Evolutionary conservation across 225 moss, liverwort and hornwort genomes (phyloP).

Genomic region (Lunularia cruciata): DNA sequence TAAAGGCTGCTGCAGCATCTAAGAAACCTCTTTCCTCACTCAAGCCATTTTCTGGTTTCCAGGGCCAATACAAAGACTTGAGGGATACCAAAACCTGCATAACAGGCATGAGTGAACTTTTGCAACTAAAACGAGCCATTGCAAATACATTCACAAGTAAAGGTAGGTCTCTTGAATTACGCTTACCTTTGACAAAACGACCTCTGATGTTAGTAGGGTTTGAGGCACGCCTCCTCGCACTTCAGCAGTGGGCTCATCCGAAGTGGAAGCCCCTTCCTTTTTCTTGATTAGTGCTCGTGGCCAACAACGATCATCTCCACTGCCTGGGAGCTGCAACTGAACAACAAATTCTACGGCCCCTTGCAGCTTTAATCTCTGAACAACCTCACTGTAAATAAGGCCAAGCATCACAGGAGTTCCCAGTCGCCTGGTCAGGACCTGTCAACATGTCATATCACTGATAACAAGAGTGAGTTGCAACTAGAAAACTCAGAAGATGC

Average conservation of each 20-base stretch:
- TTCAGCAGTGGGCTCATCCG: background rate
- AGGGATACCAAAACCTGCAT: conserved; percentile 42
- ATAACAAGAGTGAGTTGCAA: conserved; percentile 31
- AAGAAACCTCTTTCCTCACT: conserved; percentile 80
- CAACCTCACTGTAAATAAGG: conserved; percentile 88
- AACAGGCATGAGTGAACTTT: too few relatives aligned
- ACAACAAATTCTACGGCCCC: conserved; percentile 73
- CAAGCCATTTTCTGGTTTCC: conserved; percentile 72
- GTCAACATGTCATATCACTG: conserved; percentile 39
- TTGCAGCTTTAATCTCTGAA: conserved; percentile 69
- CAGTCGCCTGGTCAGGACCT: conserved; percentile 85
- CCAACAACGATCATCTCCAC: conserved; percentile 53
- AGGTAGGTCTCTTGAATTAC: background rate
- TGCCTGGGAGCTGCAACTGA: conserved; percentile 43
- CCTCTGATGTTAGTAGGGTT: conserved; percentile 28
- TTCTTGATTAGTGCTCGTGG: conserved; percentile 57
- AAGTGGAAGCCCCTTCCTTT: conserved; percentile 1
- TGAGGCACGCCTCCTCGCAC: background rate
- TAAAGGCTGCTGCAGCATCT: conserved; percentile 83
- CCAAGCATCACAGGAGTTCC: conserved; percentile 96
- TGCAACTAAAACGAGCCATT: too few relatives aligned
- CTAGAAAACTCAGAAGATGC: background rate
- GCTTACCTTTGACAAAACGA: conserved; percentile 33
- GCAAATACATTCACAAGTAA: background rate
- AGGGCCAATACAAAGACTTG: conserved; percentile 81